A percentile compares a stretch with the other conserved stretches of the same genome.
These are phyloP conservation scores for Sporothrix pallida DNA, from an alignment of 2,329 filamentous ascomycete species.

Conservation along the genomic window DNA sequence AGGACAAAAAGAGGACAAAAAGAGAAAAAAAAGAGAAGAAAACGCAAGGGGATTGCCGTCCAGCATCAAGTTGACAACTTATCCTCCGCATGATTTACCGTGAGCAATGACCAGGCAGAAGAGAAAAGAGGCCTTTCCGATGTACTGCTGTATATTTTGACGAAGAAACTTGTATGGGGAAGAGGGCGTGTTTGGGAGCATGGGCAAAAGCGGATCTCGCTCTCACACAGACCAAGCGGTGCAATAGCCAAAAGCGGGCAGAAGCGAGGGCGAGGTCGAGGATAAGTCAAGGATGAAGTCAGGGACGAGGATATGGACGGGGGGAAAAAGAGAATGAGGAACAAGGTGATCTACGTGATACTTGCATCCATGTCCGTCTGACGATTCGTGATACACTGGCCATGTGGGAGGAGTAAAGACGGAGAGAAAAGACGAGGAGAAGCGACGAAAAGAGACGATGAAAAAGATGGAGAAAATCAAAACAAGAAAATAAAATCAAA, in stretches of 20 bases:
- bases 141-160: not conserved
- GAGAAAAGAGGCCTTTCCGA: not conserved
- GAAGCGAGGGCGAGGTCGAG: not conserved
- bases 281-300: not conserved
- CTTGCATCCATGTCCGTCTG: not conserved
- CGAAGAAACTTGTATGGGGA: not conserved
- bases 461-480: not conserved
- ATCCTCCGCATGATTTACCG: conserved; percentile 26
- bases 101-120: conserved; percentile 24
- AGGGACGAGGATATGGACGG: not conserved
- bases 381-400: not conserved
- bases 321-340: not conserved
- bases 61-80: conserved; percentile 11
- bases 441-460: not conserved
- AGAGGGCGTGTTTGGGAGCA: conserved; percentile 4
- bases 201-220: conserved; percentile 6
- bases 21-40: too few relatives aligned
- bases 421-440: not conserved
- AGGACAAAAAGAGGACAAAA: too few relatives aligned
- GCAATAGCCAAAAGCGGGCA: conserved; percentile 7
- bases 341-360: not conserved
- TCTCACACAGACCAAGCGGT: not conserved
- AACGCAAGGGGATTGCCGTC: conserved; percentile 10
- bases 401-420: not conserved
- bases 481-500: not conserved